Conservation (phyloP, 257 asterid species). For the Solanum tacnaense region DNA sequence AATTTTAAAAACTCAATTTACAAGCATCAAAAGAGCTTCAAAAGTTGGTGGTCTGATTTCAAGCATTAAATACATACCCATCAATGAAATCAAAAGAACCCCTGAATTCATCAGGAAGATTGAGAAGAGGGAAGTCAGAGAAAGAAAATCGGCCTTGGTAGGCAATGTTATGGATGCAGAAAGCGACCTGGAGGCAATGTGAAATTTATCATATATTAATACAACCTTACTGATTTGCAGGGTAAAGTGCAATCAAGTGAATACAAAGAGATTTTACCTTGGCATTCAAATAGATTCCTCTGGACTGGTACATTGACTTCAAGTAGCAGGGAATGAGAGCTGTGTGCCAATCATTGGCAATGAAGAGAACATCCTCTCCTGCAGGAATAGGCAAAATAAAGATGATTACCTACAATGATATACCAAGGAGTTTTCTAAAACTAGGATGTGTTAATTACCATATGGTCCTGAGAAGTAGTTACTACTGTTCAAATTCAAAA, state of each 20-base stretch:
- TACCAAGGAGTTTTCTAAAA: background rate
- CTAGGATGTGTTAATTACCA: constrained; percentile 27
- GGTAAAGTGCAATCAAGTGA: background rate
- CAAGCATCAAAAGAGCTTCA: background rate
- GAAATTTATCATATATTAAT: background rate
- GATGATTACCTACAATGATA: background rate
- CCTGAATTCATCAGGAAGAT: constrained; percentile 62
- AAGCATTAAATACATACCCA: constrained; percentile 42
- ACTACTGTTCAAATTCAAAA: constrained; percentile 51
- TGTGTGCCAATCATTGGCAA: constrained; percentile 97
- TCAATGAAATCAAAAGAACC: constrained; percentile 88
- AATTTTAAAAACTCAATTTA: background rate
- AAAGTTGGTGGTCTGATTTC: background rate
- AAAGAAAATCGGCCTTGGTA: constrained; percentile 88
- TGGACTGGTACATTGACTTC: constrained; percentile 69
- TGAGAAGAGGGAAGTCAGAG: constrained; percentile 68
- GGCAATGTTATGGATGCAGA: constrained; percentile 98
- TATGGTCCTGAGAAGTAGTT: constrained; percentile 79
- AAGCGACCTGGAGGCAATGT: constrained; percentile 47
- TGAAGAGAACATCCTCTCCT: constrained; percentile 88
- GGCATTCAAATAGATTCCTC: constrained; percentile 66
- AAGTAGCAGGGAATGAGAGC: constrained; percentile 91
- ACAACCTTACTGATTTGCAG: background rate
- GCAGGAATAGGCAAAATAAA: background rate
- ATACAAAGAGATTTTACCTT: constrained; percentile 33